Conservation (phyloP, 176 grass and related monocot species). For the Phoenix dactylifera region DNA sequence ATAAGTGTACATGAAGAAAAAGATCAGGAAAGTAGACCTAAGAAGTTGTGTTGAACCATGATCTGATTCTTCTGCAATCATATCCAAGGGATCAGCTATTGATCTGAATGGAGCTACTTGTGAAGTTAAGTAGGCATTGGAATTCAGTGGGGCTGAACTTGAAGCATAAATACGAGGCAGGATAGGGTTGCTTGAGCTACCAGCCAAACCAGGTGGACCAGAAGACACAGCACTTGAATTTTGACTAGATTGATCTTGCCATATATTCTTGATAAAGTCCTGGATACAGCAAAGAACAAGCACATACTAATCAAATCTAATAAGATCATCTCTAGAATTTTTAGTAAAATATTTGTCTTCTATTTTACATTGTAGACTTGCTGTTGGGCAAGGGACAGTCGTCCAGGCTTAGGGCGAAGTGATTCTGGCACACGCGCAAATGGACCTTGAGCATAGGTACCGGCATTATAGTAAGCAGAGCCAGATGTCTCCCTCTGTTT, state of each 20-base stretch:
- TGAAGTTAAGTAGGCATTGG: slow-evolving; percentile 32
- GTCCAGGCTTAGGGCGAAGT: slow-evolving; percentile 71
- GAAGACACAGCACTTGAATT: slow-evolving; percentile 46
- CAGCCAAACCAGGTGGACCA: slow-evolving; percentile 24
- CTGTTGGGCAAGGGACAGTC: slow-evolving; percentile 47
- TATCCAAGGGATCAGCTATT: slow-evolving; percentile 44
- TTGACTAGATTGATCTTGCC: slow-evolving; percentile 70
- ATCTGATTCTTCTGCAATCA: slow-evolving; percentile 45
- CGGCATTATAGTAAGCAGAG: slow-evolving; percentile 73
- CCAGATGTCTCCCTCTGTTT: slow-evolving; percentile 73
- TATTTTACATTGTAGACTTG: slow-evolving; percentile 73
- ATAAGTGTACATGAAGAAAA: neutral
- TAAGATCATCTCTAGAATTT: too few species aligned
- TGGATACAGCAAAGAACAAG: slow-evolving; percentile 22
- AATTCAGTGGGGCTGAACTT: slow-evolving; percentile 35
- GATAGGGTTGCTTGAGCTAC: slow-evolving; percentile 26
- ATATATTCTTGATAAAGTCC: slow-evolving; percentile 77
- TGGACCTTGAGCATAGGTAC: slow-evolving; percentile 66
- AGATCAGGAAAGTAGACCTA: slow-evolving; percentile 26
- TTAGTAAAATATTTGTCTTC: too few species aligned
- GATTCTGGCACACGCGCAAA: slow-evolving; percentile 57
- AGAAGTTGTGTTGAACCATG: slow-evolving; percentile 36
- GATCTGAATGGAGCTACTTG: slow-evolving; percentile 39
- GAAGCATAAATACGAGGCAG: slow-evolving; percentile 53
- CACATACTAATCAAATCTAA: too few species aligned